Evolutionary conservation across 2,329 filamentous ascomycete species (phyloP), one percentile per base, ranked within the genome.

Genomic region (Chrysosporium queenslandicum): DNA sequence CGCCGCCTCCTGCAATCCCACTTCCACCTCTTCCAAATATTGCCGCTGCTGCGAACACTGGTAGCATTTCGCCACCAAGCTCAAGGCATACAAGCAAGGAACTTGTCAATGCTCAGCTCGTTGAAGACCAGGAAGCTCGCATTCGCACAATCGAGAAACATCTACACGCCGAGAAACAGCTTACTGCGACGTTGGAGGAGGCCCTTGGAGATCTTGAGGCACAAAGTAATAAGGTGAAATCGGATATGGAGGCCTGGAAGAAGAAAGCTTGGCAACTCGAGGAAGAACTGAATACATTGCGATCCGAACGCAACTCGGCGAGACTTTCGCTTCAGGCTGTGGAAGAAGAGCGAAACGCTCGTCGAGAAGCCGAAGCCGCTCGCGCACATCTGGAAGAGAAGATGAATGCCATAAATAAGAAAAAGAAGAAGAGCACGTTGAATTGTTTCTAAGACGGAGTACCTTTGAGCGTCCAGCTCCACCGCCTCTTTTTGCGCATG

Each of bases 91-190:
- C 81, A 16, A 94, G 88, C 75, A 94, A 92, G 67, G 88, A 95
- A 62, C 78, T 82, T 53, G 76, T 83, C 48, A 79, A 84, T 54
- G 80, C 83, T 46, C 90, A 96, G 63, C 79, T 94, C 58, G 87
- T 94, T 58, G 91, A 97, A 64, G 92, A 98, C 61, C 90, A 96
- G 67, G 92, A 98, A 66, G 86, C 87, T 40, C 89, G 90, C 58
- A 94, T 98, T 65, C 84, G 86, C 55, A 94, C 88, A 5, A 94
- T 98, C 57, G 91, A 98, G 75, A 97, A 96, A 74, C 89, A 97
- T 65, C 79, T 98, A 21, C 85, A 86, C 58, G 92, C 92, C 2
- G 92, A 98, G 75, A 94, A 94, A 67, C 91, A 97, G 68, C 82
- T 98, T 54, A 98, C 91, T 0, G 85, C 87, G 45, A 97, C 91